A percentile compares a stretch with the other conserved stretches of the same genome.
Evolutionary conservation across 2,329 filamentous ascomycete genomes (phyloP).

Genomic region (Sphaerulina musiva): DNA sequence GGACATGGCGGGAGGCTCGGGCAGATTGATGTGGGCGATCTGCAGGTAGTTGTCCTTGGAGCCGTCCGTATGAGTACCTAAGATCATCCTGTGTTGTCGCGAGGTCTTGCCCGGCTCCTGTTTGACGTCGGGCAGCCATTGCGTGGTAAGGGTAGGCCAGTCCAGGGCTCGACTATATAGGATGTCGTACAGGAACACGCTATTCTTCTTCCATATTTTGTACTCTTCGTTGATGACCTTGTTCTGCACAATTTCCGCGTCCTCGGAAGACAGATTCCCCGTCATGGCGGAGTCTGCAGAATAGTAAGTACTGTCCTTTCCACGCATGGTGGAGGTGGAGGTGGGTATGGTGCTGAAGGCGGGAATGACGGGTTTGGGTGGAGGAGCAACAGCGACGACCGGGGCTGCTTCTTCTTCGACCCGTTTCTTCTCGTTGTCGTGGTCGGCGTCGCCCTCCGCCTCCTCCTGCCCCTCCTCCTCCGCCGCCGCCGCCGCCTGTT

Average conservation of each 20-base stretch:
- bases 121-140: slow-evolving; percentile 96
- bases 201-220: slow-evolving; percentile 99
- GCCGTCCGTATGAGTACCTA: slow-evolving; percentile 90
- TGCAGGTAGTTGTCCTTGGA: slow-evolving; percentile 84
- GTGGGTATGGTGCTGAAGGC: not conserved
- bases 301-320: not conserved
- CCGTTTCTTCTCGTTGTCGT: no score
- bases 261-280: slow-evolving; percentile 8
- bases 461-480: no score
- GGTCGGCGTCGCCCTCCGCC: no score
- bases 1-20: slow-evolving; percentile 67
- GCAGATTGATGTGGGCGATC: slow-evolving; percentile 89
- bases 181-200: slow-evolving; percentile 96
- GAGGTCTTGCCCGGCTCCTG: slow-evolving; percentile 78
- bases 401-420: not conserved
- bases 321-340: not conserved
- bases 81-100: slow-evolving; percentile 77
- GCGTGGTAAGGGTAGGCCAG: slow-evolving; percentile 94
- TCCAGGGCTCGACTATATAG: slow-evolving; percentile 89
- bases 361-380: not conserved
- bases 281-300: slow-evolving; percentile 16
- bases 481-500: no score
- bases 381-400: not conserved
- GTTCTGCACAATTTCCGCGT: slow-evolving; percentile 52
- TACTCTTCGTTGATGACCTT: slow-evolving; percentile 98